Evolutionary conservation across 2,329 filamentous ascomycete species (phyloP), one percentile per base, ranked within the genome.

Genomic region (Fusarium guadeloupense): DNA sequence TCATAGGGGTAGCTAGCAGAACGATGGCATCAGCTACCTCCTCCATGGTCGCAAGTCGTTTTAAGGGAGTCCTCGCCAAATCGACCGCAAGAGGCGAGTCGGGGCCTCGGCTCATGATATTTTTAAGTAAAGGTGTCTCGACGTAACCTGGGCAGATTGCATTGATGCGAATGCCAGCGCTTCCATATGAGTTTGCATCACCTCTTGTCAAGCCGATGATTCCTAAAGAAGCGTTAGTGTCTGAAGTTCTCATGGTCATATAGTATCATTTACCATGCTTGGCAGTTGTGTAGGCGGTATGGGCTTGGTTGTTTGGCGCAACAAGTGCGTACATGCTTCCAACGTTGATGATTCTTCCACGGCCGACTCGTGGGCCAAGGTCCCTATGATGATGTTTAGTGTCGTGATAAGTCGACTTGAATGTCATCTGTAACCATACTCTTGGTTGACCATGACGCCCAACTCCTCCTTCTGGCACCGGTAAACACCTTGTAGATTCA

Each of bases 401-500:
- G 25, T 17, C 8, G 17, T 16, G 20, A 37, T 7, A 21, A n/a
- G 6, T 30, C 20, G 2, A 5, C 3, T 8, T 6, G 4, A 12
- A 13, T 47, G 10, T 12, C 12, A 6, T 19, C 13, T 10, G 19
- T 28, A 4, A 30, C 5, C 51, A 35, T 65, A 78, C 71, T 83
- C 78, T 66, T 86, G 83, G 37, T 75, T 74, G 14, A 83, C 59
- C 82, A 86, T 85, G 38, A 79, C 73, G 4, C 68, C 67, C 14
- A 86, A 72, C 69, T 87, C 76, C 34, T 82, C 83, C 44, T 77
- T 75, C 64, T 86, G 81, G 59, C 84, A 86, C 20, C 84, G 73
- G 79, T 83, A 86, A 1, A 87, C 80, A 5, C 84, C 85, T 37
- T 80, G 80, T 19, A 85, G 75, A 58, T 88, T 83, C 39, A 86